phyloP scores from a whole-genome alignment of 2,329 filamentous ascomycete genomes.

The Calycina herbarum region DNA sequence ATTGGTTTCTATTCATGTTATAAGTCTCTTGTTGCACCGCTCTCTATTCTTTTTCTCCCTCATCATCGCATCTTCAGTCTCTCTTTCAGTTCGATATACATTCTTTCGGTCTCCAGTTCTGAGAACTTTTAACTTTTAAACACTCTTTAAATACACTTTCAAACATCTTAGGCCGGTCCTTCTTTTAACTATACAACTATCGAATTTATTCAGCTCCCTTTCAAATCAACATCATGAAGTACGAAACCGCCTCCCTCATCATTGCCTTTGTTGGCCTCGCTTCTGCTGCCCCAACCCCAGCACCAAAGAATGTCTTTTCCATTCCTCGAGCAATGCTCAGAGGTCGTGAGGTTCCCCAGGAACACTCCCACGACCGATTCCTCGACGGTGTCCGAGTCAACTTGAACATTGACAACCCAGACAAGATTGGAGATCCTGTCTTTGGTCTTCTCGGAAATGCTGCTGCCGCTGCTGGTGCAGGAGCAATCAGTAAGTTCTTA shows the following conservation, averaged over 20 bases:
- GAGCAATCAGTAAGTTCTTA: conserved; percentile 39
- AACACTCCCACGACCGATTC: conserved; percentile 55
- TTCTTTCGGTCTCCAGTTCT: conserved; percentile 37
- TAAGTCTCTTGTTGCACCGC: conserved; percentile 23
- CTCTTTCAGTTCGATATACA: conserved; percentile 32
- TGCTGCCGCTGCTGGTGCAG: conserved; percentile 49
- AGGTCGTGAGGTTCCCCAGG: conserved; percentile 55
- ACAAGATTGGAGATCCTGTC: conserved; percentile 48
- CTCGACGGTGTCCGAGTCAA: conserved; percentile 46
- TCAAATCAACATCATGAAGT: conserved; percentile 37
- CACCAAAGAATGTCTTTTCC: conserved; percentile 26
- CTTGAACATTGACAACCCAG: conserved; percentile 50
- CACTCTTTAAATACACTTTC: conserved; percentile 33
- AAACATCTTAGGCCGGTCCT: conserved; percentile 34
- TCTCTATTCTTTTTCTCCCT: conserved; percentile 15
- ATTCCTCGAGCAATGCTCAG: conserved; percentile 35
- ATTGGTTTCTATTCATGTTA: conserved; percentile 25
- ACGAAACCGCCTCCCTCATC: conserved; percentile 34
- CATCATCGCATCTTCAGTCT: conserved; percentile 33
- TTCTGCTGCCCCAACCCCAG: conserved; percentile 32
- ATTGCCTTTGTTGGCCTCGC: conserved; percentile 35
- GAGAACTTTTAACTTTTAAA: conserved; percentile 36
- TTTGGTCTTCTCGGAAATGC: conserved; percentile 55
- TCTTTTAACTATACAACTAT: conserved; percentile 24
- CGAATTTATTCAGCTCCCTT: conserved; percentile 19